Evolutionary conservation across 2,329 filamentous ascomycete species (phyloP).

Genomic region (Macroventuria anomochaeta): DNA sequence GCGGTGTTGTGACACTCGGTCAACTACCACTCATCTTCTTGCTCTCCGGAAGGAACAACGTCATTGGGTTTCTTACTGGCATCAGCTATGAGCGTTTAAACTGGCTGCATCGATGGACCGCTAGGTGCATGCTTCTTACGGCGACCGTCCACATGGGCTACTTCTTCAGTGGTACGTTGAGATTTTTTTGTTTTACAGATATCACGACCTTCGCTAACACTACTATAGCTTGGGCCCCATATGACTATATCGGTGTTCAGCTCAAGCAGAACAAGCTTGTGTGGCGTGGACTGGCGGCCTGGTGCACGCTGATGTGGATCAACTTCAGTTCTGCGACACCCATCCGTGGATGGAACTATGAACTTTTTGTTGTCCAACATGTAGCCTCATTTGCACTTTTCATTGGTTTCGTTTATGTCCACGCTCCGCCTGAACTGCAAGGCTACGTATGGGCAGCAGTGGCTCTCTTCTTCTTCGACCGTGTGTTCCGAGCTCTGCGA

Average conservation of each 20-base stretch:
- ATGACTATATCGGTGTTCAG: slow-evolving; percentile 65
- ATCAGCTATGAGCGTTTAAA: slow-evolving; percentile 73
- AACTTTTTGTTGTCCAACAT: slow-evolving; percentile 74
- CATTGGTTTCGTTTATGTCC: slow-evolving; percentile 67
- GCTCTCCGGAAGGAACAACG: slow-evolving; percentile 62
- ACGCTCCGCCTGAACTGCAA: slow-evolving; percentile 65
- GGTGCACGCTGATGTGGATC: slow-evolving; percentile 71
- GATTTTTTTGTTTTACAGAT: neutral
- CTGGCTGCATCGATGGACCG: slow-evolving; percentile 77
- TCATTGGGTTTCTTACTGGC: slow-evolving; percentile 67
- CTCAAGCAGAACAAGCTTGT: slow-evolving; percentile 68
- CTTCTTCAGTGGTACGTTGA: slow-evolving; percentile 58
- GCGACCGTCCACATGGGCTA: slow-evolving; percentile 73
- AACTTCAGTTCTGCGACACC: slow-evolving; percentile 68
- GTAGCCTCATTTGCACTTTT: slow-evolving; percentile 66
- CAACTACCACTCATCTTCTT: slow-evolving; percentile 64
- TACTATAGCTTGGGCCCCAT: slow-evolving; percentile 62
- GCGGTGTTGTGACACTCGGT: slow-evolving; percentile 59
- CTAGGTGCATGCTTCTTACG: slow-evolving; percentile 71
- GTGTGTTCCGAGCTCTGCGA: slow-evolving; percentile 56
- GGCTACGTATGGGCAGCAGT: slow-evolving; percentile 72
- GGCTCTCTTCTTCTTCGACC: slow-evolving; percentile 67
- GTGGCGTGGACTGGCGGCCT: slow-evolving; percentile 71
- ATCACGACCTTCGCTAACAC: neutral
- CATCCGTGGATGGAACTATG: slow-evolving; percentile 70